Evolutionary conservation across 768 basidiomycete species (phyloP), one percentile per base, ranked within the genome.

Genomic region (Serpula lacrymans): DNA sequence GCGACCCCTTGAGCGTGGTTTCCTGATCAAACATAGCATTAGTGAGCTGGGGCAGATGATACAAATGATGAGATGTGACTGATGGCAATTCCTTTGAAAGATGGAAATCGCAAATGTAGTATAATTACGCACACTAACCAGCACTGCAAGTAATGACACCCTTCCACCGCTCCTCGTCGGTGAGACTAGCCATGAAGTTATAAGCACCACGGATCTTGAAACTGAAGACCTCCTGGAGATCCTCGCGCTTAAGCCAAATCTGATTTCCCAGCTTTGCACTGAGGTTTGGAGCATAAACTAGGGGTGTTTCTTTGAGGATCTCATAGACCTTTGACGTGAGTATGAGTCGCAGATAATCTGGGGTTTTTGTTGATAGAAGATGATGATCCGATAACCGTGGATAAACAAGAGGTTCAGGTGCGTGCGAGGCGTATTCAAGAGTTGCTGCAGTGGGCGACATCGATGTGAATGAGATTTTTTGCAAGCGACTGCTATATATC

Each of bases 1-100:
- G 96, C 96, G 36, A 99, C 96, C 18, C 96, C 96, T 63, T 99
- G 96, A 0, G 96, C 96, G 62, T 99, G 96, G 57, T 99, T 99
- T 20, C 96, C 96, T 97, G 60, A 3, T 32, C 42, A 11, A 41
- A n/a, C n/a, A n/a, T n/a, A n/a, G n/a, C n/a, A n/a, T n/a, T n/a
- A n/a, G n/a, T n/a, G 27, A 26, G 24, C 23, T 35, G 24, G 46
- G 22, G 20, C 8, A 42, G 14, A 27, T 14, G 12, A 21, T 36
- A 29, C 27, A 32, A 36, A 29, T 34, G 41, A 21, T 4, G 9
- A 28, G 22, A 34, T 50, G 43, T 16, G 13, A 13, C 14, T 16
- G 24, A 28, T 26, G 16, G 4, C 5, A 21, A 29, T 23, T 16
- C 9, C 3, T 8, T 17, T 35, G 32, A 1, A 25, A 25, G 20